These are phyloP conservation scores for Chrysochromulina parva DNA, from an alignment of 78 protist species.

Conservation along the genomic window DNA sequence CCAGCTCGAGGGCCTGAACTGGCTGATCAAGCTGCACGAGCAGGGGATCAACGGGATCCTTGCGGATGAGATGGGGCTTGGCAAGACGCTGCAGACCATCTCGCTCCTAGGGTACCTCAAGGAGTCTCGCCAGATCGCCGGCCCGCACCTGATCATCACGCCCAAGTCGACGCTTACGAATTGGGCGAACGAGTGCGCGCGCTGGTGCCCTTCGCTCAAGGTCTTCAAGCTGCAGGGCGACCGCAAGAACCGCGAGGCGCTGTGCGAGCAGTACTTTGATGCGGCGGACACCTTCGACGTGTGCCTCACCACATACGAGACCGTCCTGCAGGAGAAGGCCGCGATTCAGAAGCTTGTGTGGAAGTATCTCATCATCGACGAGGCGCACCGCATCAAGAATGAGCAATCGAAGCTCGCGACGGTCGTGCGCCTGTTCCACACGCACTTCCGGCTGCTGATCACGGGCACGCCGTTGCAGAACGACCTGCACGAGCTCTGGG, in stretches of 20 bases:
- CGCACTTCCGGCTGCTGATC: slow-evolving; percentile 32
- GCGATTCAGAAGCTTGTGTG: neutral
- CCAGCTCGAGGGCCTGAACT: slow-evolving; percentile 93
- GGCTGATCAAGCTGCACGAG: slow-evolving; percentile 84
- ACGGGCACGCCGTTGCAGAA: slow-evolving; percentile 77
- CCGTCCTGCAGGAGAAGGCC: neutral
- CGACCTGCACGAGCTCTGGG: slow-evolving; percentile 59
- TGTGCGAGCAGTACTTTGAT: neutral
- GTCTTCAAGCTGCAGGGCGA: slow-evolving; percentile 42
- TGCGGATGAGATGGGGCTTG: slow-evolving; percentile 72
- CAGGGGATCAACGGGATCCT: slow-evolving; percentile 93
- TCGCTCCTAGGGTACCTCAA: neutral
- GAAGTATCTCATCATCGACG: slow-evolving; percentile 45
- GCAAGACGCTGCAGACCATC: slow-evolving; percentile 35
- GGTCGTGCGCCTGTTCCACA: neutral
- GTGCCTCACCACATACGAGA: neutral
- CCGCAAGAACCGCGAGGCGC: neutral
- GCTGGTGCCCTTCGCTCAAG: slow-evolving; percentile 39
- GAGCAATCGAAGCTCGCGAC: neutral
- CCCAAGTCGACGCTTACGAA: slow-evolving; percentile 48
- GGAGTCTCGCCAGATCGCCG: neutral
- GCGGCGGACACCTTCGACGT: neutral
- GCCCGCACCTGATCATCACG: slow-evolving; percentile 62
- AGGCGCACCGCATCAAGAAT: slow-evolving; percentile 61
- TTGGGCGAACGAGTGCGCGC: slow-evolving; percentile 39